phyloP scores from a whole-genome alignment of 257 asterid species.

The Solanum piurae region DNA sequence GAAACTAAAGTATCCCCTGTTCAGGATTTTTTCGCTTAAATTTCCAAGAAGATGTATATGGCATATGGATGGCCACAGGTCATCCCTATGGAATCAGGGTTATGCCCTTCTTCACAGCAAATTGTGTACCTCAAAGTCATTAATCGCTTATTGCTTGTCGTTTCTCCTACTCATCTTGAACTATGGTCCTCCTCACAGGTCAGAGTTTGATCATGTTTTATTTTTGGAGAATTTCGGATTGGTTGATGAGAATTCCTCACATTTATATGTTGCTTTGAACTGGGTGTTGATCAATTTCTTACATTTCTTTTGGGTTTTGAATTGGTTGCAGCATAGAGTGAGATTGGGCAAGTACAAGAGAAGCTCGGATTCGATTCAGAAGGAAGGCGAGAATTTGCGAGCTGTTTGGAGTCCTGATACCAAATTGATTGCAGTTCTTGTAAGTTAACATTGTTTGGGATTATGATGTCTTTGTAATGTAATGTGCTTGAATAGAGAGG shows the following conservation, averaged over 20 bases:
- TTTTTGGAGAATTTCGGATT: neutral
- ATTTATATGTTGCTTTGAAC: neutral
- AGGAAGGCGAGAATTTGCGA: constrained; percentile 80
- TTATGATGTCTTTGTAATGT: neutral
- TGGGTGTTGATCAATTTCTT: neutral
- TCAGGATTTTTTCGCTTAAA: neutral
- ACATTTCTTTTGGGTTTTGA: neutral
- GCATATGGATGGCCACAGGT: constrained; percentile 99
- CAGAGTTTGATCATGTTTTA: neutral
- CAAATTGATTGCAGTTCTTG: constrained; percentile 80
- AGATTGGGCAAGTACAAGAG: constrained; percentile 88
- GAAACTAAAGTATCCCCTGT: neutral
- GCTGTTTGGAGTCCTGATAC: constrained; percentile 96
- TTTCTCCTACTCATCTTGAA: constrained; percentile 79
- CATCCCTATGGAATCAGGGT: constrained; percentile 69
- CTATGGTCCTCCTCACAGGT: constrained; percentile 98
- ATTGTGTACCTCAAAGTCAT: constrained; percentile 74
- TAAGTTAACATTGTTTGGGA: constrained; percentile 23
- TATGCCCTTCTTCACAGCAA: constrained; percentile 45
- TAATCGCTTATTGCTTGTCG: constrained; percentile 74
- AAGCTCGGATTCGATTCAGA: constrained; percentile 49
- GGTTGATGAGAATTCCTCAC: neutral
- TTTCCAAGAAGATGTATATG: constrained; percentile 64
- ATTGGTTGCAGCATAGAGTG: constrained; percentile 76
- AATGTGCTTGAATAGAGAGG: neutral